Conservation (phyloP, 1,284 basidiomycete species). For the Lentinula novae-zelandiae region DNA sequence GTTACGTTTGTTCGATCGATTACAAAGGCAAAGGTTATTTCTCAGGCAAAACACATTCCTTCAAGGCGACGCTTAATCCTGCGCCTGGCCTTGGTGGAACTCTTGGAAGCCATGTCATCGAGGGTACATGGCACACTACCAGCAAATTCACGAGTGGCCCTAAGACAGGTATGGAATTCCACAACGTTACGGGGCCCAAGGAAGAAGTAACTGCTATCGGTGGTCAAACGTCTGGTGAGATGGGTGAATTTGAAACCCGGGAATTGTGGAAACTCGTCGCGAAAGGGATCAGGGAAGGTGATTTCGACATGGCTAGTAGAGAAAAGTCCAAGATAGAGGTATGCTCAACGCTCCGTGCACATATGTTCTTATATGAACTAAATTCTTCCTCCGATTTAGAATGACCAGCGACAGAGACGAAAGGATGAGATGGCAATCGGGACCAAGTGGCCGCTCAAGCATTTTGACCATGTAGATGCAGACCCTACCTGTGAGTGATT, state of each 20-base stretch:
- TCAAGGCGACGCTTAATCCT: conserved; percentile 74
- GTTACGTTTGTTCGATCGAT: conserved; percentile 56
- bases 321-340: conserved; percentile 95
- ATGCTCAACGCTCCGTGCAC: conserved; percentile 16
- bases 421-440: conserved; percentile 79
- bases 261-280: conserved; percentile 86
- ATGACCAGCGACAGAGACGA: conserved; percentile 87
- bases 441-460: conserved; percentile 73
- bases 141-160: conserved; percentile 45
- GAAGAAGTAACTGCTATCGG: conserved; percentile 69
- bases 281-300: conserved; percentile 86
- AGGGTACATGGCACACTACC: conserved; percentile 87
- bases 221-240: conserved; percentile 47
- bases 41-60: conserved; percentile 88
- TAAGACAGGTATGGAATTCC: conserved; percentile 50
- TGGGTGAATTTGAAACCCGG: conserved; percentile 85
- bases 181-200: conserved; percentile 61
- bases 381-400: conserved; percentile 41
- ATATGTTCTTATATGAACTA: neutral
- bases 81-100: conserved; percentile 29
- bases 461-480: conserved; percentile 66
- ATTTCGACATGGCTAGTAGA: conserved; percentile 87
- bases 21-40: conserved; percentile 98
- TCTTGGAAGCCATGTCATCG: conserved; percentile 49
- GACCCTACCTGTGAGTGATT: conserved; percentile 64